Percentiles rank a stretch among this genome's conserved stretches.
phyloP scores from a whole-genome alignment of 257 asterid genomes.

The Ballota nigra region DNA sequence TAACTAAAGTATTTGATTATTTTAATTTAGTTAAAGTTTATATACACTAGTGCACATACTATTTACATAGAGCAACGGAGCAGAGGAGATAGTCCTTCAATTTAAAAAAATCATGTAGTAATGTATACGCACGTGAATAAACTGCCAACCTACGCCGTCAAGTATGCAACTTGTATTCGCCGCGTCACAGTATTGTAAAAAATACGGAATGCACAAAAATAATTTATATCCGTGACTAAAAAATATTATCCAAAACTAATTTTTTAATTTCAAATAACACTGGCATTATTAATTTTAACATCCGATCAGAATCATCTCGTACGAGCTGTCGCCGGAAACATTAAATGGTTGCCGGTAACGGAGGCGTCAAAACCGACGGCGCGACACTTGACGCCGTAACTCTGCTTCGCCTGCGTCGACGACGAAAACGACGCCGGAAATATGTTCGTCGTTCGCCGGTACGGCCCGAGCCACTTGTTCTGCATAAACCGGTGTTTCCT shows the following conservation, averaged over 20 bases:
- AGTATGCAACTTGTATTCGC: slow-evolving; percentile 20
- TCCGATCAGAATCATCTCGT: slow-evolving; percentile 36
- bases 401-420: slow-evolving; percentile 17
- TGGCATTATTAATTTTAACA: slow-evolving; percentile 7
- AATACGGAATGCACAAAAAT: neutral
- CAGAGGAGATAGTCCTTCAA: too few species aligned
- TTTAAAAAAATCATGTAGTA: neutral
- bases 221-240: neutral
- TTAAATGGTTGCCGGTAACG: slow-evolving; percentile 31
- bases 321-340: slow-evolving; percentile 45
- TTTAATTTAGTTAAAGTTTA: too few species aligned
- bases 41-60: too few species aligned
- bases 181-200: slow-evolving; percentile 17
- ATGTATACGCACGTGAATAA: neutral
- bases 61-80: too few species aligned
- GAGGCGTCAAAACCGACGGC: slow-evolving; percentile 64
- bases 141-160: slow-evolving; percentile 22
- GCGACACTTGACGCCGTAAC: slow-evolving; percentile 43
- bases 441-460: slow-evolving; percentile 52
- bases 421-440: slow-evolving; percentile 34
- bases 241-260: neutral
- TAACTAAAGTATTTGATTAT: too few species aligned
- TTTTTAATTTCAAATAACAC: neutral
- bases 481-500: slow-evolving; percentile 75
- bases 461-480: slow-evolving; percentile 71